Base-by-base conservation (phyloP, 2,329 filamentous ascomycete genomes). In the Arthrobotrys sphaeroides region DNA sequence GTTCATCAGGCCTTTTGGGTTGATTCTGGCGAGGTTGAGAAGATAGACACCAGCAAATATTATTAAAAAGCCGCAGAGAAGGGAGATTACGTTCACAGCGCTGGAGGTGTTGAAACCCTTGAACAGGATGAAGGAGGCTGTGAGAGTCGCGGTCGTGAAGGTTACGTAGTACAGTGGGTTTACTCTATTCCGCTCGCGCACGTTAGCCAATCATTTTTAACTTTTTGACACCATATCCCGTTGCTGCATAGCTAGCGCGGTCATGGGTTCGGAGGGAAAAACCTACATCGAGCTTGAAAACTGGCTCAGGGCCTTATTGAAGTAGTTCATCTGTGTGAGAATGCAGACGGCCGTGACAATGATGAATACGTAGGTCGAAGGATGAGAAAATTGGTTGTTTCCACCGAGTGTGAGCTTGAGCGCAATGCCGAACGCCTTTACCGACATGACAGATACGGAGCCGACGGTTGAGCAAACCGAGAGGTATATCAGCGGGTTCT, bases 311-410 rank as follows among this genome's bases (percentile, higher is more conserved):
- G 95, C 95, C 84, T 99, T 99, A 86, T 99, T 99, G 84, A 99
- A 97, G 84, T 99, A 99, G 84, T 99, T 99, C 95, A 99, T 98
- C 86, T 99, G 95, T 6, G 94, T 97, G 79, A 99, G 83, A 81
- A 99, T 98, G 85, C 95, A 99, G 78, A 97, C 92, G 2, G 87
- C 86, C 0, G 94, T 95, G 78, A 98, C 88, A 78, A 99, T 97
- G 83, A 94, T 90, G 82, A 99, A 99, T 77, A 97, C 94, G 80
- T 99, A 99, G 73, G 96, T 99, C 57, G 93, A 97, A 1, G 96
- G 92, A 80, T 96, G 92, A 3, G 88, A 89, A 83, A 99, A 97
- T 83, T 99, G 95, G 83, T 99, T 99, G 83, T 96, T 91, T 64
- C 94, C 95, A 53, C 87, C 89, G 78, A 99, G 88, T 0, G 94